These are phyloP conservation scores for Talaromyces thailandensis DNA, from an alignment of 495 filamentous ascomycete genomes.

Conservation along the genomic window DNA sequence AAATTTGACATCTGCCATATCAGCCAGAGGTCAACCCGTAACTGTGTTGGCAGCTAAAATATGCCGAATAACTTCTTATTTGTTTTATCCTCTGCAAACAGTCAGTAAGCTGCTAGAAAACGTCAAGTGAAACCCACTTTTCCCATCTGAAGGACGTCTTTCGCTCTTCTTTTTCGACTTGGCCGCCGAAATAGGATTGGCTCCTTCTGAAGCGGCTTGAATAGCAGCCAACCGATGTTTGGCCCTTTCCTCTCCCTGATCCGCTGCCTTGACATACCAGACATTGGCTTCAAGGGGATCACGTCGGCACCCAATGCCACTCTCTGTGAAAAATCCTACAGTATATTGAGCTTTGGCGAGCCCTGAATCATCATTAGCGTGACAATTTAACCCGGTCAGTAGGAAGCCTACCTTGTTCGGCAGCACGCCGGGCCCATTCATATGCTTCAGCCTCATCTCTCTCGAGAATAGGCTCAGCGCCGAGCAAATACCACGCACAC, in stretches of 20 bases:
- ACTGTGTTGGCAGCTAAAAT: conserved; percentile 12
- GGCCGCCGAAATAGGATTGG: conserved; percentile 30
- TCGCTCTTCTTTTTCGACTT: conserved; percentile 7
- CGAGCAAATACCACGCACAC: conserved; percentile 97
- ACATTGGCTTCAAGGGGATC: conserved; percentile 93
- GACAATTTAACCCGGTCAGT: not conserved
- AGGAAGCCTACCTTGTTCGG: conserved; percentile 60
- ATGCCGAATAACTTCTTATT: conserved; percentile 28
- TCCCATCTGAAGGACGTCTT: conserved; percentile 5
- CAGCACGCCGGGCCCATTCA: conserved; percentile 86
- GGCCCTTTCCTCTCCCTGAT: conserved; percentile 83
- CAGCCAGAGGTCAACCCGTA: not conserved
- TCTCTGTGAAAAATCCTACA: conserved; percentile 94
- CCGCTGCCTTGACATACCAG: conserved; percentile 96
- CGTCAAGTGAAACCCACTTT: not conserved
- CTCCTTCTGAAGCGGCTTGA: conserved; percentile 72
- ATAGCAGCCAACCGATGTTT: conserved; percentile 81
- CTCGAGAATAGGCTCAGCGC: conserved; percentile 83
- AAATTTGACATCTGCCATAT: not conserved
- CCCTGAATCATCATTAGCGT: conserved; percentile 38
- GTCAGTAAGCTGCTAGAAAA: not conserved
- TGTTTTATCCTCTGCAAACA: conserved; percentile 11
- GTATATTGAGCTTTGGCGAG: conserved; percentile 92
- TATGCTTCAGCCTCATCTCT: conserved; percentile 95
- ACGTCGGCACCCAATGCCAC: conserved; percentile 90